Percentiles rank a stretch among this genome's conserved stretches.
phyloP scores from a whole-genome alignment of 129 eudicot species.

The Flaveria brownii region DNA sequence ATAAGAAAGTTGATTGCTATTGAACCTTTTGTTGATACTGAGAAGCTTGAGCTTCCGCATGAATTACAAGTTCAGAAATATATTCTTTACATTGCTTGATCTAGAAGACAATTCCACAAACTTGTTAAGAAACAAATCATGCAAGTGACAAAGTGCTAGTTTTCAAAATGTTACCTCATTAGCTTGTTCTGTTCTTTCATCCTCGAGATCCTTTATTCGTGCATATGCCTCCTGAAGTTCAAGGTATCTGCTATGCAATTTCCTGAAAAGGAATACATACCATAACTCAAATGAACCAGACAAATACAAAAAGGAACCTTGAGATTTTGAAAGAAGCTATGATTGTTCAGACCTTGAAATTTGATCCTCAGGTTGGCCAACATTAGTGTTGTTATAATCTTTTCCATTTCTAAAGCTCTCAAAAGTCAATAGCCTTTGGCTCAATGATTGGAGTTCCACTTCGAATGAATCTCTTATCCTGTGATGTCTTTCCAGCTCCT shows the following conservation, averaged over 20 bases:
- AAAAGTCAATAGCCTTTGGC: slow-evolving; percentile 56
- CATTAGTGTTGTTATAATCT: slow-evolving; percentile 36
- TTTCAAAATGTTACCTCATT: slow-evolving; percentile 50
- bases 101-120: slow-evolving; percentile 40
- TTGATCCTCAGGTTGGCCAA: slow-evolving; percentile 45
- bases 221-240: slow-evolving; percentile 54
- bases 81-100: slow-evolving; percentile 60
- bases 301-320: slow-evolving; percentile 1
- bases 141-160: background rate
- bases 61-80: slow-evolving; percentile 76
- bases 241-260: slow-evolving; percentile 46
- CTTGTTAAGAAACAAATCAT: slow-evolving; percentile 9
- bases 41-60: slow-evolving; percentile 84
- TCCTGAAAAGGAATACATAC: slow-evolving; percentile 33
- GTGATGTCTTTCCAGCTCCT: slow-evolving; percentile 63
- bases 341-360: slow-evolving; percentile 51
- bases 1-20: slow-evolving; percentile 9
- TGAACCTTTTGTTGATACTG: slow-evolving; percentile 84
- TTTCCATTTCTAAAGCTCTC: slow-evolving; percentile 52
- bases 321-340: slow-evolving; percentile 9
- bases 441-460: slow-evolving; percentile 59
- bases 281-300: slow-evolving; percentile 4
- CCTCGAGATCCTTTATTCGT: slow-evolving; percentile 61
- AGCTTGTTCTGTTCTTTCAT: slow-evolving; percentile 55
- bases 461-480: slow-evolving; percentile 62